These are phyloP conservation scores for Sarcocystis neurona DNA, from an alignment of 169 alveolate genomes.

Conservation along the genomic window DNA sequence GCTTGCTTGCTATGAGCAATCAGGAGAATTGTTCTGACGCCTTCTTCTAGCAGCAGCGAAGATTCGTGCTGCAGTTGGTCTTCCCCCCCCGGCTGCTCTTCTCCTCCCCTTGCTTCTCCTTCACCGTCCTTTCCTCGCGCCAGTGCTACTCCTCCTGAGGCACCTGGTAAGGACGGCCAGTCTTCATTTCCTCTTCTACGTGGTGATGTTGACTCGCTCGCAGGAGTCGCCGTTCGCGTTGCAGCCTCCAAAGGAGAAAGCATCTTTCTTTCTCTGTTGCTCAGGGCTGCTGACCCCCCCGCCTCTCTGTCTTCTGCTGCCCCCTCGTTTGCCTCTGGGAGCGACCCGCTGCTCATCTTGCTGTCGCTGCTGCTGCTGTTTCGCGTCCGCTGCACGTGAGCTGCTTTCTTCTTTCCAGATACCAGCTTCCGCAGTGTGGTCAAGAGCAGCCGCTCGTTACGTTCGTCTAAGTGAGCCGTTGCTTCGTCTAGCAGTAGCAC, in stretches of 20 bases:
- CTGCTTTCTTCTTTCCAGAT: neutral
- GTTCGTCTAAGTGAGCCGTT: constrained; percentile 29
- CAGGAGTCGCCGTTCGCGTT: no score
- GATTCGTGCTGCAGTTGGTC: constrained; percentile 39
- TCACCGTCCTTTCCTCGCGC: no score
- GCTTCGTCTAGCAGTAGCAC: constrained; percentile 53
- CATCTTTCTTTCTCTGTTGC: no score
- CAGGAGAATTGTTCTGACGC: constrained; percentile 10
- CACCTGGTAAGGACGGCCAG: no score
- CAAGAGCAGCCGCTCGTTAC: constrained; percentile 8
- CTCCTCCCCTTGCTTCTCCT: no score
- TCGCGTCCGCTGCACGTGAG: neutral
- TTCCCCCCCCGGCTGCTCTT: constrained; percentile 26
- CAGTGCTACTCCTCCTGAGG: no score
- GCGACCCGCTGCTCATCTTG: neutral
- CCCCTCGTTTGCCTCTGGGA: neutral
- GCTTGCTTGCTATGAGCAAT: constrained; percentile 54
- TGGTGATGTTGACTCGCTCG: no score
- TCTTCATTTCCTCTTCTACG: no score
- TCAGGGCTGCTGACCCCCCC: neutral
- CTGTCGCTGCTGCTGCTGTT: neutral
- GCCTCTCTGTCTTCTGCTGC: neutral
- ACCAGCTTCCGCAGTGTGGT: neutral
- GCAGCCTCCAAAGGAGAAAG: no score
- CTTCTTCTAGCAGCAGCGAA: neutral